Evolutionary conservation across 208 protist species (phyloP).

Genomic region (Willaertia magna): DNA sequence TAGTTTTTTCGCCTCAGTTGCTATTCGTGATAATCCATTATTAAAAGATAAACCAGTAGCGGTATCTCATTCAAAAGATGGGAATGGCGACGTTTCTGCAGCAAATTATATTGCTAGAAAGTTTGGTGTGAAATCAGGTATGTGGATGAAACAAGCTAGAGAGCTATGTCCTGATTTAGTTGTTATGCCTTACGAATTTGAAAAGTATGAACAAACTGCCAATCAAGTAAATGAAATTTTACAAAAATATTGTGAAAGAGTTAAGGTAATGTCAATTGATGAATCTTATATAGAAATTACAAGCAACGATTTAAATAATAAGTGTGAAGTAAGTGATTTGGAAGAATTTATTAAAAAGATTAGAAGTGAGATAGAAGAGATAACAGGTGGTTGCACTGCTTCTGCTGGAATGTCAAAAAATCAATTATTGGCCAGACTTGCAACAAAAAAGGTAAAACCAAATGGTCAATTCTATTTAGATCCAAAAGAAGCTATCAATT

Average conservation of each 20-base stretch:
- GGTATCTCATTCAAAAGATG: slow-evolving; percentile 59
- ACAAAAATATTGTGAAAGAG: slow-evolving; percentile 1
- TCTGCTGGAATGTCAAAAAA: slow-evolving; percentile 21
- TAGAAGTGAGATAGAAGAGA: slow-evolving; percentile 7
- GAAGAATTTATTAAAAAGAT: not conserved
- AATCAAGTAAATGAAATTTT: slow-evolving; percentile 21
- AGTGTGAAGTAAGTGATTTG: not conserved
- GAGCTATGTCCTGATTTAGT: slow-evolving; percentile 65
- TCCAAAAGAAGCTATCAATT: not conserved
- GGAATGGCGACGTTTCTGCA: slow-evolving; percentile 54
- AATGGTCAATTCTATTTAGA: slow-evolving; percentile 21
- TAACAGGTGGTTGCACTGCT: slow-evolving; percentile 23
- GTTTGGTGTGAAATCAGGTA: slow-evolving; percentile 63
- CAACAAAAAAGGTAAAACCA: slow-evolving; percentile 28
- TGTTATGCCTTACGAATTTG: slow-evolving; percentile 69
- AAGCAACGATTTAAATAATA: not conserved
- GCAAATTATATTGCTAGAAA: slow-evolving; percentile 74
- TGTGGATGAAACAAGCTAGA: slow-evolving; percentile 67
- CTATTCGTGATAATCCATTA: slow-evolving; percentile 55
- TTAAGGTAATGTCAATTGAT: slow-evolving; percentile 25
- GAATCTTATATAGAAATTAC: slow-evolving; percentile 29
- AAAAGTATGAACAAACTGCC: slow-evolving; percentile 31
- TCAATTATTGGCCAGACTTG: slow-evolving; percentile 28
- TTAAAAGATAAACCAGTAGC: slow-evolving; percentile 56
- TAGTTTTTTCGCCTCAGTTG: slow-evolving; percentile 80